phyloP scores from a whole-genome alignment of 768 basidiomycete species.

The Xerocomellus dryophilus region DNA sequence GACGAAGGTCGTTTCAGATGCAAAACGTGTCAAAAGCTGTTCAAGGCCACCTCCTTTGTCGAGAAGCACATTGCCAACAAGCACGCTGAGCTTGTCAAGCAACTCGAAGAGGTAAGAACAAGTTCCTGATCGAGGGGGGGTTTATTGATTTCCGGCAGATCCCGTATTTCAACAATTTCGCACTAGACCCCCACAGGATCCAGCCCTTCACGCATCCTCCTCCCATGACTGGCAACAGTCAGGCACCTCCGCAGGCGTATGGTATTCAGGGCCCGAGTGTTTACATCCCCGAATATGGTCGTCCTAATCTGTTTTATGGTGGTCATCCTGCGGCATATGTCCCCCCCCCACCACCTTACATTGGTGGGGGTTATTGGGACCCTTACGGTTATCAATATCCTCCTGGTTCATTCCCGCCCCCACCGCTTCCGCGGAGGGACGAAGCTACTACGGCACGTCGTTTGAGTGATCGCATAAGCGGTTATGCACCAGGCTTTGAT shows the following conservation, averaged over 20 bases:
- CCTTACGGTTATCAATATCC: constrained; percentile 43
- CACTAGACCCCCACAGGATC: constrained; percentile 91
- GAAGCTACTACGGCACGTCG: constrained; percentile 58
- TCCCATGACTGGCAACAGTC: constrained; percentile 58
- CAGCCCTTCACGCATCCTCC: constrained; percentile 83
- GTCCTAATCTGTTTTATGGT: constrained; percentile 40
- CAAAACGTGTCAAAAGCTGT: constrained; percentile 94
- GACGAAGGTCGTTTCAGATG: constrained; percentile 97
- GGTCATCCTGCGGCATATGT: constrained; percentile 34
- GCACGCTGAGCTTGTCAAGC: constrained; percentile 80
- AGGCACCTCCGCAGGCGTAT: constrained; percentile 83
- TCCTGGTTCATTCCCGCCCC: constrained; percentile 35
- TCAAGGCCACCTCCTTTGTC: constrained; percentile 95
- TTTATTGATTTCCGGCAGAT: constrained; percentile 47
- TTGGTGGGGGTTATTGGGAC: constrained; percentile 44
- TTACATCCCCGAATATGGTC: constrained; percentile 47
- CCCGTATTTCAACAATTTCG: constrained; percentile 93
- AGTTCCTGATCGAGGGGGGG: constrained; percentile 4
- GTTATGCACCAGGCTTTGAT: constrained; percentile 56
- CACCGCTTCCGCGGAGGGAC: constrained; percentile 50
- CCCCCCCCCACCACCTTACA: constrained; percentile 38
- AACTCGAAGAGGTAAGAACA: constrained; percentile 74
- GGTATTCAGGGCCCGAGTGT: constrained; percentile 64
- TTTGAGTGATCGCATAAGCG: constrained; percentile 79
- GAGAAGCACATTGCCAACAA: constrained; percentile 97